phyloP scores from a whole-genome alignment of 192 early-diverging fungal species.

The Spizellomyces punctatus region DNA sequence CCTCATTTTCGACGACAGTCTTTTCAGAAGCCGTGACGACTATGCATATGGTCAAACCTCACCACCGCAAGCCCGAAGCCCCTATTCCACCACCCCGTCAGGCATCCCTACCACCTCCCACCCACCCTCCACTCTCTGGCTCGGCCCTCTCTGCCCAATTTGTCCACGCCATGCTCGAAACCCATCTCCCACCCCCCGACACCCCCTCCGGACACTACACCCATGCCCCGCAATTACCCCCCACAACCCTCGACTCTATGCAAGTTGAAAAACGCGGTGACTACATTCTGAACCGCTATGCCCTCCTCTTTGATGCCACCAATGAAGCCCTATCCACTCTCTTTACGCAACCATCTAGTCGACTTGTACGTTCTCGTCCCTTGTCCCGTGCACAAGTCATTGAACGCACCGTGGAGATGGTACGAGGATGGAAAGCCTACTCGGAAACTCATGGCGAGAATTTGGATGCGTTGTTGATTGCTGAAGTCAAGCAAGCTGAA shows the following conservation, averaged over 20 bases:
- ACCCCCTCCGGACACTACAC: not conserved
- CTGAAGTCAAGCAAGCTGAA: constrained; percentile 35
- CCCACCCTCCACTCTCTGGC: no score
- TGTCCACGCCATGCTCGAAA: no score
- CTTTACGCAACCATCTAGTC: not conserved
- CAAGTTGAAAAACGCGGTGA: not conserved
- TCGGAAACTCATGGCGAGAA: constrained; percentile 41
- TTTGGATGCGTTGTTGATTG: constrained; percentile 42
- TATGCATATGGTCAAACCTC: no score
- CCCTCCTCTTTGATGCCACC: constrained; percentile 4
- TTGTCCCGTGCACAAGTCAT: not conserved
- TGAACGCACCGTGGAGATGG: not conserved
- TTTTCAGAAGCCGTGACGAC: no score
- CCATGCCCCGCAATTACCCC: not conserved
- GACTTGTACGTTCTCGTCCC: not conserved
- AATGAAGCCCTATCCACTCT: constrained; percentile 14
- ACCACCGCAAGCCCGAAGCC: no score
- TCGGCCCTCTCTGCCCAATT: no score
- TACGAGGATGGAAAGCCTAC: constrained; percentile 29
- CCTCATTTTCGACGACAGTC: no score
- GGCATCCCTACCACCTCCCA: no score
- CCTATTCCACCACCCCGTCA: no score
- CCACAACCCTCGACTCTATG: not conserved
- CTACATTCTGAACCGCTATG: constrained; percentile 11
- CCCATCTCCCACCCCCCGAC: not conserved